Conservation (phyloP, 768 basidiomycete genomes). For the Strobilomyces echinocephalus region DNA sequence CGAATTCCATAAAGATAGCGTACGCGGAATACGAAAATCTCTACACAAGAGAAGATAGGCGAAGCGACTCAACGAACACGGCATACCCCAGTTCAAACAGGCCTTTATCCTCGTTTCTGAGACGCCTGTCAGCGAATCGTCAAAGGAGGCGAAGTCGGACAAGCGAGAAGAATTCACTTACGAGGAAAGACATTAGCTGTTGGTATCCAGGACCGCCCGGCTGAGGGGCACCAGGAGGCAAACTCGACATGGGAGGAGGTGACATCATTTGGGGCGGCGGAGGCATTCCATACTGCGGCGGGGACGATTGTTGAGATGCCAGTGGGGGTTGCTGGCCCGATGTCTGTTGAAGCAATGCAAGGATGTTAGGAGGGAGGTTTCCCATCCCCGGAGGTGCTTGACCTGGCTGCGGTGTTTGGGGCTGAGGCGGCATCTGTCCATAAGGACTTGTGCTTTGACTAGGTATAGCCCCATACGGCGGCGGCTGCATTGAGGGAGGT, state of each 20-base stretch:
- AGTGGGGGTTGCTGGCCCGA: slow-evolving; percentile 35
- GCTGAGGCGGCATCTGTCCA: slow-evolving; percentile 27
- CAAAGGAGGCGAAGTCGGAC: not conserved
- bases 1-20: slow-evolving; percentile 27
- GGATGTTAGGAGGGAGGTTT: slow-evolving; percentile 59
- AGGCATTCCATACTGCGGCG: slow-evolving; percentile 35
- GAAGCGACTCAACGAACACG: not conserved
- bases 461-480: slow-evolving; percentile 23
- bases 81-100: not conserved
- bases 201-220: slow-evolving; percentile 47
- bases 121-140: slow-evolving; percentile 16
- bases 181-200: slow-evolving; percentile 67
- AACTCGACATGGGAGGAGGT: slow-evolving; percentile 38
- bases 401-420: slow-evolving; percentile 27
- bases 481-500: slow-evolving; percentile 32
- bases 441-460: slow-evolving; percentile 23
- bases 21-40: slow-evolving; percentile 14
- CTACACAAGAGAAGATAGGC: not conserved
- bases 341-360: slow-evolving; percentile 60
- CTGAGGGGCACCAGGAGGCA: slow-evolving; percentile 39
- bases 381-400: slow-evolving; percentile 35
- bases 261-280: slow-evolving; percentile 42
- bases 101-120: slow-evolving; percentile 25
- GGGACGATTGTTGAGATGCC: slow-evolving; percentile 28
- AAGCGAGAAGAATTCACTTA: slow-evolving; percentile 38